These are phyloP conservation scores for Hordeum vulgare DNA, from an alignment of 176 grass and related monocot genomes.

Conservation along the genomic window DNA sequence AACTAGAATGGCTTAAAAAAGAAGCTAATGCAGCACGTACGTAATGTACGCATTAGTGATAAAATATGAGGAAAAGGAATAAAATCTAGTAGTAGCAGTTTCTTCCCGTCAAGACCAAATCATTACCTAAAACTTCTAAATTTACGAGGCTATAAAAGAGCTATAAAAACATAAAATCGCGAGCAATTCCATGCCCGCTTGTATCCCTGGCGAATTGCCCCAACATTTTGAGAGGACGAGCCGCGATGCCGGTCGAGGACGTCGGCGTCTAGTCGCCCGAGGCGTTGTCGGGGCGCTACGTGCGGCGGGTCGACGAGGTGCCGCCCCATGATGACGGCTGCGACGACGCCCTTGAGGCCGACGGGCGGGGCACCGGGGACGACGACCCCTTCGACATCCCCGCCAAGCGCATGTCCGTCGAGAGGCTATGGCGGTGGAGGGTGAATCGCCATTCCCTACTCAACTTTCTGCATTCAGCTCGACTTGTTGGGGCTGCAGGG, in stretches of 20 bases:
- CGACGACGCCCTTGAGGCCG: slow-evolving; percentile 26
- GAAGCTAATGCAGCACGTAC: not conserved
- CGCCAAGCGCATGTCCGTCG: slow-evolving; percentile 36
- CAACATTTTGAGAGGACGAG: not conserved
- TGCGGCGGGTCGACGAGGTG: slow-evolving; percentile 27
- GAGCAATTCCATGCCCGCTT: not conserved
- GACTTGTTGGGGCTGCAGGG: not conserved
- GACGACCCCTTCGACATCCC: slow-evolving; percentile 49
- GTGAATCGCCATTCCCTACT: slow-evolving; percentile 22
- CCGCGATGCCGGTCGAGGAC: slow-evolving; percentile 21
- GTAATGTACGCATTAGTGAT: not conserved
- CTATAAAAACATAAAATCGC: not conserved
- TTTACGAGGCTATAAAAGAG: not conserved
- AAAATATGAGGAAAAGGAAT: not conserved
- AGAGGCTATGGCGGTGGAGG: slow-evolving; percentile 60
- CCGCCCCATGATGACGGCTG: slow-evolving; percentile 1
- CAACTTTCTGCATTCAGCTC: not conserved
- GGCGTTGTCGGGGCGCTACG: slow-evolving; percentile 34
- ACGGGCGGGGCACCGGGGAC: not conserved
- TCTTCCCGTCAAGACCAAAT: not conserved
- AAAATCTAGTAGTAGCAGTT: not conserved
- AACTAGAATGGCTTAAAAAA: not conserved
- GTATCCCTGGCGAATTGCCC: not conserved
- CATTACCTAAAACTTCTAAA: not conserved
- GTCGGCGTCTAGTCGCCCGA: slow-evolving; percentile 6